Evolutionary conservation across 345 rosid species (phyloP), one percentile per base, ranked within the genome.

Genomic region (Populus nigra): DNA sequence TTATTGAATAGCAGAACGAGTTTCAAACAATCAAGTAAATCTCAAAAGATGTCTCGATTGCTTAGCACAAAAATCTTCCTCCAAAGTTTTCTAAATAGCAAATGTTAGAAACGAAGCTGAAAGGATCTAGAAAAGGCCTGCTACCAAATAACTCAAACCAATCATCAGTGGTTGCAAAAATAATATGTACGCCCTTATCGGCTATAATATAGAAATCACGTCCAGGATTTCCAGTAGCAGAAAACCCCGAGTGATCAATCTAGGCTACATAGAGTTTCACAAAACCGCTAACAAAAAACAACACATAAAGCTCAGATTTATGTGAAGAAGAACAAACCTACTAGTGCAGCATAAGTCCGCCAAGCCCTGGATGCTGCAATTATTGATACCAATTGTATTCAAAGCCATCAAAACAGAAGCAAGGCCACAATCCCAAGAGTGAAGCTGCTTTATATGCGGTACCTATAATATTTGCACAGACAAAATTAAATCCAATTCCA

Each of bases 351-450:
- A 94, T 36, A 91, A 78, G 49, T 88, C 88, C 15, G 92, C 88
- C 91, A 93, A 84, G 8, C 67, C 86, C 78, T 88, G 83, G 45
- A 91, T 83, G 76, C 85, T 83, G 83, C 91, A 91, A 72, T 75
- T 81, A 22, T 78, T 62, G 76, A 90, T 79, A 73, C 99, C 99
- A 82, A 87, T 77, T 1, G 92, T 85, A 83, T 89, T 89, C 87
- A 96, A 87, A 80, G 84, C 91, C 99, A 96, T 93, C 61, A 86
- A 83, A 76, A 92, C 89, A 82, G 98, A 96, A 83, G 98, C 99
- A 66, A 93, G 91, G 39, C 99, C 99, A 66, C 99, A 94, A 76
- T 94, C 99, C 98, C 99, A 94, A 31, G 94, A 88, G 79, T 80
- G 86, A 78, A 90, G 78, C 88, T 93, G 98, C 73, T 89, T 92